phyloP scores from a whole-genome alignment of 257 asterid genomes.

The Cynanchum wilfordii region DNA sequence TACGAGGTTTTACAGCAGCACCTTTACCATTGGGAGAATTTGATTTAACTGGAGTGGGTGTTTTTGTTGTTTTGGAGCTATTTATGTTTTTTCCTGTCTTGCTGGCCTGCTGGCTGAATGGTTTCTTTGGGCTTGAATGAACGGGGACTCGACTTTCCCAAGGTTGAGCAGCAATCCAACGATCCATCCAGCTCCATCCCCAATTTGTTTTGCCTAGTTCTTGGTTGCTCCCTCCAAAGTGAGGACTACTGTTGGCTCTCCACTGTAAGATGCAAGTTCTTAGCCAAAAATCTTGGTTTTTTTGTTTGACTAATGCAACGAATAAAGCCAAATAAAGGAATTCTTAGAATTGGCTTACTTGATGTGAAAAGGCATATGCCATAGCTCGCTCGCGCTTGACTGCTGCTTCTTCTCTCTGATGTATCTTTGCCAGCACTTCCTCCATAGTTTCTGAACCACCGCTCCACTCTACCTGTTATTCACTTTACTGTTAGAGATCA shows the following conservation, averaged over 20 bases:
- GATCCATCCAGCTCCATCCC: slow-evolving; percentile 99
- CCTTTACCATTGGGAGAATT: slow-evolving; percentile 53
- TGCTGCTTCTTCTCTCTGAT: slow-evolving; percentile 91
- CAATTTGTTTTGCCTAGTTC: slow-evolving; percentile 63
- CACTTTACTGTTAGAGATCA: slow-evolving; percentile 8
- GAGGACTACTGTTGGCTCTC: slow-evolving; percentile 64
- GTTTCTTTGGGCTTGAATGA: slow-evolving; percentile 48
- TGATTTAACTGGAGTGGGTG: slow-evolving; percentile 34
- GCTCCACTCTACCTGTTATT: slow-evolving; percentile 83
- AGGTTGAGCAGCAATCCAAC: slow-evolving; percentile 95
- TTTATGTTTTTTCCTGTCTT: slow-evolving; percentile 31
- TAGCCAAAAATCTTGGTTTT: background rate
- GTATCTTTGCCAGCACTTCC: slow-evolving; percentile 73
- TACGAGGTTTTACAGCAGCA: slow-evolving; percentile 38
- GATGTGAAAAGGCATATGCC: slow-evolving; percentile 96
- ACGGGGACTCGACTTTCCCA: slow-evolving; percentile 77
- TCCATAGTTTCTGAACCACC: slow-evolving; percentile 68
- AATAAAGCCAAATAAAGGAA: background rate
- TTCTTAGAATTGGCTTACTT: slow-evolving; percentile 34
- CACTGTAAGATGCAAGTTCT: slow-evolving; percentile 47
- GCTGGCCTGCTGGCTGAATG: slow-evolving; percentile 26
- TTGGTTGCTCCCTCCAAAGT: slow-evolving; percentile 43
- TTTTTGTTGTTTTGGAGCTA: slow-evolving; percentile 41
- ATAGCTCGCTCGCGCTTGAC: slow-evolving; percentile 80
- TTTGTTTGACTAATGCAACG: background rate